These are phyloP conservation scores for Leptodontidium sp. DNA, from an alignment of 2,329 filamentous ascomycete species.

Conservation along the genomic window DNA sequence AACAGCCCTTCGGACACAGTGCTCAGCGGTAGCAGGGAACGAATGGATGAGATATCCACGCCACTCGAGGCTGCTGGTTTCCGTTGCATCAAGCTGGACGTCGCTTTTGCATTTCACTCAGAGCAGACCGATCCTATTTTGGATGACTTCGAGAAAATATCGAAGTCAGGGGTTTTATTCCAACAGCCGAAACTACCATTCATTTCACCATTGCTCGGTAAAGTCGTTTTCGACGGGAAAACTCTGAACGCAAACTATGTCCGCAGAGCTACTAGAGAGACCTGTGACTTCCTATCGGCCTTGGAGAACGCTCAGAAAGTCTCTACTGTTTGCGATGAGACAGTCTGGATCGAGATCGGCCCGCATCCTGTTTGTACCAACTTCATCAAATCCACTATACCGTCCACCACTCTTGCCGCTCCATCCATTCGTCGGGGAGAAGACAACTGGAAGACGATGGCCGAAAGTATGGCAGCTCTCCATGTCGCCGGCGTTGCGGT, in stretches of 20 bases:
- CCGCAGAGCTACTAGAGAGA: conserved; percentile 68
- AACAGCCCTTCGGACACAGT: conserved; percentile 81
- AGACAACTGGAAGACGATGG: conserved; percentile 69
- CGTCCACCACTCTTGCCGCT: conserved; percentile 54
- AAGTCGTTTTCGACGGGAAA: conserved; percentile 63
- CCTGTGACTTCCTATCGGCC: conserved; percentile 73
- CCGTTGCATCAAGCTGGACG: conserved; percentile 67
- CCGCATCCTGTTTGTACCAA: conserved; percentile 74
- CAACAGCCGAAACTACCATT: conserved; percentile 63
- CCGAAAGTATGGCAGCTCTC: conserved; percentile 63
- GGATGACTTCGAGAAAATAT: conserved; percentile 63
- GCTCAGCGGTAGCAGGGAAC: conserved; percentile 64
- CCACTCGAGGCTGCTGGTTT: conserved; percentile 59
- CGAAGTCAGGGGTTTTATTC: conserved; percentile 59
- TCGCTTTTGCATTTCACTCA: conserved; percentile 73
- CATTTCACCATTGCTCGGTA: conserved; percentile 71
- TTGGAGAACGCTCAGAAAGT: conserved; percentile 58
- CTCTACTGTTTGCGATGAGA: conserved; percentile 45
- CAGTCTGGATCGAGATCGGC: conserved; percentile 77
- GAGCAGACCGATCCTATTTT: conserved; percentile 70
- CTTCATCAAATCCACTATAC: conserved; percentile 67
- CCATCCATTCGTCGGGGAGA: conserved; percentile 71
- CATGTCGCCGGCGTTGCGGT: conserved; percentile 68
- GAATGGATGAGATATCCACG: conserved; percentile 60
- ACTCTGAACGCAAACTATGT: conserved; percentile 69